Percentiles rank a stretch among this genome's conserved stretches.
These are phyloP conservation scores for Afroboletus lepidellus DNA, from an alignment of 1,284 basidiomycete species.

Conservation along the genomic window DNA sequence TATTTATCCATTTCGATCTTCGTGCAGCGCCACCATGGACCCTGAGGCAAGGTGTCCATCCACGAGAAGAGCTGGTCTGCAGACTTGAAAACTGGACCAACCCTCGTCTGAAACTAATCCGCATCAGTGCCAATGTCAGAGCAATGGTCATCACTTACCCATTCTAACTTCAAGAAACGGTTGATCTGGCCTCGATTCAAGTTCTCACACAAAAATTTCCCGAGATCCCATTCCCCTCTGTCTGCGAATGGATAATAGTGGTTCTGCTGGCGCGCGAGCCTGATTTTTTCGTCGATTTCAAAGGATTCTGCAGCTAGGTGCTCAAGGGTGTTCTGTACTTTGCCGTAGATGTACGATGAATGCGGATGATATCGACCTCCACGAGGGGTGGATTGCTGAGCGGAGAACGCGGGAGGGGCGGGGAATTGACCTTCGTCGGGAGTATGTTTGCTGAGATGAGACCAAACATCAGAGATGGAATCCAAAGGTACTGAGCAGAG, in stretches of 20 bases:
- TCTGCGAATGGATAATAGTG: not conserved
- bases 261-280: not conserved
- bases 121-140: too few species aligned
- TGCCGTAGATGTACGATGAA: slow-evolving; percentile 3
- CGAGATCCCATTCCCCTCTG: not conserved
- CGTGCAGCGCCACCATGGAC: not conserved
- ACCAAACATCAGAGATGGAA: not conserved
- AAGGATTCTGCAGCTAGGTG: not conserved
- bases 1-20: not conserved
- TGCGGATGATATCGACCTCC: not conserved
- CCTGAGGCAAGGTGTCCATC: not conserved
- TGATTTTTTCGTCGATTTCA: not conserved
- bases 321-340: slow-evolving; percentile 4
- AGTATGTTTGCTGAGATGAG: slow-evolving; percentile 3
- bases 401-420: not conserved
- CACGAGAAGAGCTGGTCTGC: not conserved
- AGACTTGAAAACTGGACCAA: not conserved
- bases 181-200: not conserved
- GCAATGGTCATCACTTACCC: not conserved
- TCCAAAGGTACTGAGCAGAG: not conserved
- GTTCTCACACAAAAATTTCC: not conserved
- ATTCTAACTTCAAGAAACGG: not conserved
- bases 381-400: not conserved
- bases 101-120: too few species aligned
- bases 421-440: too few species aligned